A percentile compares a stretch with the other conserved stretches of the same genome.
phyloP scores from a whole-genome alignment of 768 basidiomycete genomes.

The Suillus subalutaceus region DNA sequence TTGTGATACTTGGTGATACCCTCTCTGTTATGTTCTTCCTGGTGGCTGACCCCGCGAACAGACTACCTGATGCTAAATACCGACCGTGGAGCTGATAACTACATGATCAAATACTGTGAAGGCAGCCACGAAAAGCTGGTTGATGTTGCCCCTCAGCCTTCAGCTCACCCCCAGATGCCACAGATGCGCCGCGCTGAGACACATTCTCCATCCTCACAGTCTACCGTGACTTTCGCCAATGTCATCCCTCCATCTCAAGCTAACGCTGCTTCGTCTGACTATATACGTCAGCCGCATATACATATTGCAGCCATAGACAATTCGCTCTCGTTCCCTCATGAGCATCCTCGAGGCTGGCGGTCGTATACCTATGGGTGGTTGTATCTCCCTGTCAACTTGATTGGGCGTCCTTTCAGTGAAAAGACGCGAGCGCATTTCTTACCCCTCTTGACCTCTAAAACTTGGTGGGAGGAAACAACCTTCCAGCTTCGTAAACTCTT shows the following conservation, averaged over 20 bases:
- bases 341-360: conserved; percentile 81
- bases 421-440: conserved; percentile 82
- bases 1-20: conserved; percentile 75
- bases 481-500: conserved; percentile 77
- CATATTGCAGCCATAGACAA: conserved; percentile 95
- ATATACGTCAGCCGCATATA: conserved; percentile 73
- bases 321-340: conserved; percentile 89
- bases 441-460: conserved; percentile 77
- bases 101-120: conserved; percentile 92
- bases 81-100: conserved; percentile 84
- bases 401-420: conserved; percentile 85
- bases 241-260: conserved; percentile 40
- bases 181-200: conserved; percentile 59
- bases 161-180: conserved; percentile 68
- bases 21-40: neutral
- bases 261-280: conserved; percentile 38
- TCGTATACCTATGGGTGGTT: conserved; percentile 90
- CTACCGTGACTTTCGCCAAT: conserved; percentile 42
- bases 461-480: conserved; percentile 91
- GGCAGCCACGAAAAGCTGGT: conserved; percentile 80
- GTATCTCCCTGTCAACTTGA: conserved; percentile 81
- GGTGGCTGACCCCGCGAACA: conserved; percentile 27
- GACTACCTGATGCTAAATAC: conserved; percentile 95
- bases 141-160: conserved; percentile 76
- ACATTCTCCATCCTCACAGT: conserved; percentile 39